These are phyloP conservation scores for Plasmodium coatneyi DNA, from an alignment of 169 alveolate species.

Conservation along the genomic window DNA sequence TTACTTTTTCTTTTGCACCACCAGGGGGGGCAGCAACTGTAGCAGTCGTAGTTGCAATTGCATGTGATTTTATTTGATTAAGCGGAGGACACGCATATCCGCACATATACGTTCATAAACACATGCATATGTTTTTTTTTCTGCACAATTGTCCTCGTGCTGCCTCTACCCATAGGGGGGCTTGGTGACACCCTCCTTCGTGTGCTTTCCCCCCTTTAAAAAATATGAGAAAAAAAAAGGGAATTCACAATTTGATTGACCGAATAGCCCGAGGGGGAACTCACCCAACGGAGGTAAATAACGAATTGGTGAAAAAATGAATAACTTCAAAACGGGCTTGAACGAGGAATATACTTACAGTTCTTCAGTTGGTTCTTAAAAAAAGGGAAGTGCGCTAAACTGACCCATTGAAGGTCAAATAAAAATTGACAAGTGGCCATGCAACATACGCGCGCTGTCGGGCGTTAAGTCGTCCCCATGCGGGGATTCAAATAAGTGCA, in stretches of 20 bases:
- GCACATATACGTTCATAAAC: not conserved
- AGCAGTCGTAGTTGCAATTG: not conserved
- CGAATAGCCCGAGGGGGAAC: not conserved
- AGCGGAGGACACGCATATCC: not conserved
- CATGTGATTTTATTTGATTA: not conserved
- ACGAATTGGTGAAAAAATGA: not conserved
- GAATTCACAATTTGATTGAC: not conserved
- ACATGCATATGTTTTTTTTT: not conserved
- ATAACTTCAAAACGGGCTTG: not conserved
- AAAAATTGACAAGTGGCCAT: not conserved
- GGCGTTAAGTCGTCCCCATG: not conserved
- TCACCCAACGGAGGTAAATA: not conserved
- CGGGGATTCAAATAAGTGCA: not conserved
- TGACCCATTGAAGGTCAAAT: not conserved
- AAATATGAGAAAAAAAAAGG: no score
- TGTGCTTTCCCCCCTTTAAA: not conserved
- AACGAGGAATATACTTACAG: not conserved
- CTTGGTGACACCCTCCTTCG: not conserved
- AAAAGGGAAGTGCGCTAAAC: not conserved
- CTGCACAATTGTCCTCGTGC: not conserved
- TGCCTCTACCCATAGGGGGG: not conserved
- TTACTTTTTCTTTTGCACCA: no score
- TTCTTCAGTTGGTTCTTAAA: not conserved
- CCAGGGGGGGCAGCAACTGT: not conserved
- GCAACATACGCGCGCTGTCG: not conserved